Conservation (phyloP, 2,329 filamentous ascomycete genomes). For the Cryoendolithus antarcticus region DNA sequence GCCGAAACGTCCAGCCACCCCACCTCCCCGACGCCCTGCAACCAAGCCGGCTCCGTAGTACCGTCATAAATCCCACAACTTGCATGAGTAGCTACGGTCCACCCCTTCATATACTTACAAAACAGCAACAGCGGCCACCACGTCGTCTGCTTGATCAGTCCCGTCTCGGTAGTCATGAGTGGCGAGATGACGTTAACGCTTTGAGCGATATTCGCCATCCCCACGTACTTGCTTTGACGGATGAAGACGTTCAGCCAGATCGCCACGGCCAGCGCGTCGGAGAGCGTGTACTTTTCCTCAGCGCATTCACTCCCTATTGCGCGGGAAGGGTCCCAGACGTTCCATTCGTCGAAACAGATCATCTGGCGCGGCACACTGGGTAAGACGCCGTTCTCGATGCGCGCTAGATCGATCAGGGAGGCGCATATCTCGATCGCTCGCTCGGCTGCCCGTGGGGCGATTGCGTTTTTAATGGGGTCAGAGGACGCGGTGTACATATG, state of each 20-base stretch:
- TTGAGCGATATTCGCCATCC: slow-evolving; percentile 71
- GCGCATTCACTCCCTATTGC: slow-evolving; percentile 60
- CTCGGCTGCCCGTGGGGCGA: slow-evolving; percentile 57
- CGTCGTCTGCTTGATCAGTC: slow-evolving; percentile 57
- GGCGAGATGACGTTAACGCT: slow-evolving; percentile 67
- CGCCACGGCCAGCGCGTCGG: slow-evolving; percentile 61
- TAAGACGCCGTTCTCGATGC: slow-evolving; percentile 54
- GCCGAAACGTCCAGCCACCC: slow-evolving; percentile 61
- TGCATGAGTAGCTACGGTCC: slow-evolving; percentile 55
- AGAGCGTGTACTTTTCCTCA: slow-evolving; percentile 63
- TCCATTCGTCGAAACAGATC: slow-evolving; percentile 80
- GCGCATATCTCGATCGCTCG: slow-evolving; percentile 60
- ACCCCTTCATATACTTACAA: slow-evolving; percentile 60
- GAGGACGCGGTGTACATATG: slow-evolving; percentile 62
- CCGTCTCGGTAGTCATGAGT: slow-evolving; percentile 55
- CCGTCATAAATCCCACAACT: slow-evolving; percentile 52
- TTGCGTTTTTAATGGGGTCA: slow-evolving; percentile 40
- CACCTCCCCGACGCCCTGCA: slow-evolving; percentile 52
- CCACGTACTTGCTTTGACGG: slow-evolving; percentile 56
- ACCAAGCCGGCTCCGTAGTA: slow-evolving; percentile 52
- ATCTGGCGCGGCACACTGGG: slow-evolving; percentile 48
- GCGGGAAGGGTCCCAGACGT: slow-evolving; percentile 64
- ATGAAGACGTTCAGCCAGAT: slow-evolving; percentile 68
- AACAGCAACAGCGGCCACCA: slow-evolving; percentile 66
- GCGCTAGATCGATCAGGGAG: slow-evolving; percentile 58